Evolutionary conservation across 1,284 basidiomycete genomes (phyloP).

Genomic region (Leccinum laetum): DNA sequence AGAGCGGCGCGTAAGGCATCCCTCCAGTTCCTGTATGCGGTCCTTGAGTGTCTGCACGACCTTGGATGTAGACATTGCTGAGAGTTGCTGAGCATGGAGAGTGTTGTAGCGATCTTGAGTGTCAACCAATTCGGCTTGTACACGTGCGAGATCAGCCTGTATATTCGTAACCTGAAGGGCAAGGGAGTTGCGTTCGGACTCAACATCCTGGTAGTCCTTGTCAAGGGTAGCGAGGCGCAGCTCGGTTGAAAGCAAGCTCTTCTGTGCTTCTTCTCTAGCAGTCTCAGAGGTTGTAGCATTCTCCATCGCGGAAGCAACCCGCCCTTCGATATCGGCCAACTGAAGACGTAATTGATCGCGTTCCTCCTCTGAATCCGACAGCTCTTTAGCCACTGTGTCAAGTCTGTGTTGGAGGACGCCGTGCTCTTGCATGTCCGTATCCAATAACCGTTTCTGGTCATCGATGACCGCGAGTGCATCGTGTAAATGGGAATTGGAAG

Average conservation of each 20-base stretch:
- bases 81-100: slow-evolving; percentile 64
- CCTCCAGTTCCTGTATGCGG: slow-evolving; percentile 66
- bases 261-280: slow-evolving; percentile 39
- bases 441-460: slow-evolving; percentile 10
- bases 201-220: slow-evolving; percentile 48
- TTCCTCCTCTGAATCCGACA: slow-evolving; percentile 23
- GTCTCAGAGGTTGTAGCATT: slow-evolving; percentile 32
- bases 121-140: slow-evolving; percentile 52
- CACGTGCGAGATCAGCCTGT: slow-evolving; percentile 51
- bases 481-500: slow-evolving; percentile 15
- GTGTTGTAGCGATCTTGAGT: slow-evolving; percentile 57
- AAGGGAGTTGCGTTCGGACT: slow-evolving; percentile 64
- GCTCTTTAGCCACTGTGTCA: slow-evolving; percentile 14
- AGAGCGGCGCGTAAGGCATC: slow-evolving; percentile 56
- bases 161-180: slow-evolving; percentile 61
- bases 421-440: slow-evolving; percentile 9
- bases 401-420: slow-evolving; percentile 17
- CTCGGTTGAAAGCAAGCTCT: slow-evolving; percentile 22
- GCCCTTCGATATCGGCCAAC: slow-evolving; percentile 27
- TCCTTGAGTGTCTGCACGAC: slow-evolving; percentile 53
- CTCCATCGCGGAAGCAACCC: slow-evolving; percentile 31
- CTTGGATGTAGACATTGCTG: slow-evolving; percentile 55
- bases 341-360: slow-evolving; percentile 13
- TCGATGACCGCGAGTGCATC: slow-evolving; percentile 20
- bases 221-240: slow-evolving; percentile 40